Percentiles rank a stretch among this genome's conserved stretches.
phyloP scores from a whole-genome alignment of 2,329 filamentous ascomycete species.

The Helminthosporium solani region DNA sequence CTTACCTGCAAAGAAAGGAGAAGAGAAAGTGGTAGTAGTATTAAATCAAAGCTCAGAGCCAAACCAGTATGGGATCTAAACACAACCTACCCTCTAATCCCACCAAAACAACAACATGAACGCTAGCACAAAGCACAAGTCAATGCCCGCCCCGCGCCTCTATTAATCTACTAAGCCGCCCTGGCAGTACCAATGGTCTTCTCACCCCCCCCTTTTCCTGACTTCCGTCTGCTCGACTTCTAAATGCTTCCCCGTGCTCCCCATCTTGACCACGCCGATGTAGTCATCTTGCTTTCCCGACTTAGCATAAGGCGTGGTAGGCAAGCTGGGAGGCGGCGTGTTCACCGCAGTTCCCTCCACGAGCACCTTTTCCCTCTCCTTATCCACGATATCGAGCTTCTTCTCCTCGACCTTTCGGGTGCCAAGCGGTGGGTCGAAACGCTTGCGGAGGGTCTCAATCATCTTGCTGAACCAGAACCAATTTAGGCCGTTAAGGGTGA shows the following conservation, averaged over 20 bases:
- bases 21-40: too few relatives aligned
- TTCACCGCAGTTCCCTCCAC: conserved; percentile 36
- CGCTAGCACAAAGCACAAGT: not conserved
- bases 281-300: conserved; percentile 18
- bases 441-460: conserved; percentile 74
- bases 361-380: conserved; percentile 32
- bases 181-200: not conserved
- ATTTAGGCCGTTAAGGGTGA: conserved; percentile 73
- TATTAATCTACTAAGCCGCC: not conserved
- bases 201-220: conserved; percentile 13
- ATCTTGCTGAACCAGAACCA: conserved; percentile 87
- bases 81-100: too few relatives aligned
- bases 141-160: not conserved
- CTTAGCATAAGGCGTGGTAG: conserved; percentile 11
- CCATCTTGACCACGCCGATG: conserved; percentile 19
- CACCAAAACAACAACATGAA: not conserved
- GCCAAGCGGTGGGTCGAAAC: conserved; percentile 63
- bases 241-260: conserved; percentile 23
- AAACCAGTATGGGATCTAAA: too few relatives aligned
- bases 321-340: conserved; percentile 27
- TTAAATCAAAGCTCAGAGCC: too few relatives aligned
- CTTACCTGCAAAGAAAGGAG: too few relatives aligned
- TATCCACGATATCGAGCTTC: conserved; percentile 18
- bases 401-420: conserved; percentile 36
- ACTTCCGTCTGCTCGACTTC: conserved; percentile 32